Percentiles rank a stretch among this genome's conserved stretches.
Conservation (phyloP, 225 moss, liverwort and hornwort genomes). For the Sphagnum contortum region DNA sequence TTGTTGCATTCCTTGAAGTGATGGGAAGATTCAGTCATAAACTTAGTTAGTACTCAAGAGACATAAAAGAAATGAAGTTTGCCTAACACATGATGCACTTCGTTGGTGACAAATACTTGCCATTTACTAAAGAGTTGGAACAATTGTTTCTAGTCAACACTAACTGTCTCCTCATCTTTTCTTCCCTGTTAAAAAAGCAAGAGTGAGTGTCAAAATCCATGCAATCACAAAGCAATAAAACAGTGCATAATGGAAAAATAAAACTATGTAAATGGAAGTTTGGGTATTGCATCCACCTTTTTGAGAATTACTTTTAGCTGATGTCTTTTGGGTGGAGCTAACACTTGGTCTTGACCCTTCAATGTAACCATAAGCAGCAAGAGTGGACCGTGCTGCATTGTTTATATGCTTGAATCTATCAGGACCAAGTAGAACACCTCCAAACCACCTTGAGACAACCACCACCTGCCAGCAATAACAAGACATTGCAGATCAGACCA, state of each 20-base stretch:
- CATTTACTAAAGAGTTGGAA: too few relatives aligned
- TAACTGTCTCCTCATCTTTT: neutral
- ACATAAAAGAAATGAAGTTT: too few relatives aligned
- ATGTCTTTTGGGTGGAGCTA: neutral
- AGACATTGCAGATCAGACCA: too few relatives aligned
- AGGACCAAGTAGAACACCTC: conserved; percentile 73
- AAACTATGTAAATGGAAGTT: neutral
- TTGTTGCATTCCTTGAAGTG: too few relatives aligned
- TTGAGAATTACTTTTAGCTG: conserved; percentile 2
- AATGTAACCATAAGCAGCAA: conserved; percentile 55
- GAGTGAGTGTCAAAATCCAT: neutral
- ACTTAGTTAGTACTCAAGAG: too few relatives aligned
- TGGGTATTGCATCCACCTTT: neutral
- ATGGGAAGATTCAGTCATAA: too few relatives aligned
- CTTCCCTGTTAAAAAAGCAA: neutral
- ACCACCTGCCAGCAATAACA: conserved; percentile 27
- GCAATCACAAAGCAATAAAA: neutral
- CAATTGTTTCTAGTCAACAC: too few relatives aligned
- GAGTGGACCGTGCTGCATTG: conserved; percentile 69
- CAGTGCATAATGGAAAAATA: neutral
- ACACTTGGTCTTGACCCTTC: neutral
- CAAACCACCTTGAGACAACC: conserved; percentile 83
- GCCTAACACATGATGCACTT: too few relatives aligned
- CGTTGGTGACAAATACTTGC: too few relatives aligned
- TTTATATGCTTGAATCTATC: conserved; percentile 92